Evolutionary conservation across 169 alveolate genomes (phyloP).

Genomic region (Perkinsus chesapeaki): DNA sequence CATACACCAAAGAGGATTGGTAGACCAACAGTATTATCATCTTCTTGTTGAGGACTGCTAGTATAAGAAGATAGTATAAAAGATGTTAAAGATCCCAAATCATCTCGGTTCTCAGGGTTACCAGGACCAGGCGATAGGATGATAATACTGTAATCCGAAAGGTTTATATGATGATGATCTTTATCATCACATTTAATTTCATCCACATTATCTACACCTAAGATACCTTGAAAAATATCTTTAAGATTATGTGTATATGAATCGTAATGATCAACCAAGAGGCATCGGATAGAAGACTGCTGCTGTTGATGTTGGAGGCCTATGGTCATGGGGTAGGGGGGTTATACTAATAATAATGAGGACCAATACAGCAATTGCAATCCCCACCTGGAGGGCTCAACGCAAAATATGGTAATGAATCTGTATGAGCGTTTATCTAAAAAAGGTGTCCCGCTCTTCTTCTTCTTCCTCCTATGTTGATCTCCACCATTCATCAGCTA

Average conservation of each 20-base stretch:
- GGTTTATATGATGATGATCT: background rate
- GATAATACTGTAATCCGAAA: background rate
- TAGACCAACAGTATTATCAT: background rate
- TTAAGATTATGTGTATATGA: constrained; percentile 24
- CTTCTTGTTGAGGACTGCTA: background rate
- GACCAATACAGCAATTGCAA: no score
- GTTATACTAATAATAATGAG: no score
- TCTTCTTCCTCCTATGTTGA: no score
- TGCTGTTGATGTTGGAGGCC: background rate
- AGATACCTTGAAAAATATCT: background rate
- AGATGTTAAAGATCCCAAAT: constrained; percentile 19
- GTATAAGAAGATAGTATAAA: background rate
- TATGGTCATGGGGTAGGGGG: background rate
- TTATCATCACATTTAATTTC: background rate
- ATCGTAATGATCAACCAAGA: constrained; percentile 34
- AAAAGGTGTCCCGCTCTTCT: no score
- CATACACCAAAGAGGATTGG: constrained; percentile 28
- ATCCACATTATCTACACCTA: background rate
- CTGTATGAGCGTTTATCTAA: no score
- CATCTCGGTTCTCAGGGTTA: constrained; percentile 15
- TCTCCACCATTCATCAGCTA: no score
- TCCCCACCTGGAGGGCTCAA: no score
- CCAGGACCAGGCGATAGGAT: constrained; percentile 40
- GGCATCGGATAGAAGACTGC: background rate
- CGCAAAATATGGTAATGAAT: no score